These are phyloP conservation scores for Vitis rotundifolia DNA, from an alignment of 164 flowering plant species.

Conservation along the genomic window DNA sequence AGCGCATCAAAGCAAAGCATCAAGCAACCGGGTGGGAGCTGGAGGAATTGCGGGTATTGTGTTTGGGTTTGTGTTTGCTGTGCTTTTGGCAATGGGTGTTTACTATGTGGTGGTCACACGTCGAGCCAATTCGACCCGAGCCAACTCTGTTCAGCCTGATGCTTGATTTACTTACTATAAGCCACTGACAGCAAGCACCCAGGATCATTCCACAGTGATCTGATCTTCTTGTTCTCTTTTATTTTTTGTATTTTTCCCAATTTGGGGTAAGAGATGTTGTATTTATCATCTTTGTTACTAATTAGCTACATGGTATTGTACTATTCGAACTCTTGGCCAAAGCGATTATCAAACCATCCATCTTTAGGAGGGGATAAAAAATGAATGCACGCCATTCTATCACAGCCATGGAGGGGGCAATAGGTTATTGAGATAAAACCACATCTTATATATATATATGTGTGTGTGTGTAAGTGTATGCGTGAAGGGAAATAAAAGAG, in stretches of 20 bases:
- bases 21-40: slow-evolving; percentile 31
- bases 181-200: no score
- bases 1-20: slow-evolving; percentile 35
- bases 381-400: no score
- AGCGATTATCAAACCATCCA: neutral
- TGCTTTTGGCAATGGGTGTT: slow-evolving; percentile 53
- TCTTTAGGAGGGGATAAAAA: no score
- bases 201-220: no score
- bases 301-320: neutral
- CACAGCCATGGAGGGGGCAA: no score
- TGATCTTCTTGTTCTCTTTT: neutral
- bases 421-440: no score
- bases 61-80: slow-evolving; percentile 41
- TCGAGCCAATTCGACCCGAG: slow-evolving; percentile 28
- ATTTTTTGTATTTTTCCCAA: neutral
- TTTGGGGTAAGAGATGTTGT: slow-evolving; percentile 10
- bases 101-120: slow-evolving; percentile 47
- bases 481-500: no score
- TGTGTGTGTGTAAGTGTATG: no score
- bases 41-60: slow-evolving; percentile 56
- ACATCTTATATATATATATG: no score
- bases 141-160: slow-evolving; percentile 41
- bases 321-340: neutral
- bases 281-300: slow-evolving; percentile 3
- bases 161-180: slow-evolving; percentile 19